A percentile compares a stretch with the other conserved stretches of the same genome.
These are phyloP conservation scores for Termitomyces sp. DNA, from an alignment of 768 basidiomycete genomes.

Conservation along the genomic window DNA sequence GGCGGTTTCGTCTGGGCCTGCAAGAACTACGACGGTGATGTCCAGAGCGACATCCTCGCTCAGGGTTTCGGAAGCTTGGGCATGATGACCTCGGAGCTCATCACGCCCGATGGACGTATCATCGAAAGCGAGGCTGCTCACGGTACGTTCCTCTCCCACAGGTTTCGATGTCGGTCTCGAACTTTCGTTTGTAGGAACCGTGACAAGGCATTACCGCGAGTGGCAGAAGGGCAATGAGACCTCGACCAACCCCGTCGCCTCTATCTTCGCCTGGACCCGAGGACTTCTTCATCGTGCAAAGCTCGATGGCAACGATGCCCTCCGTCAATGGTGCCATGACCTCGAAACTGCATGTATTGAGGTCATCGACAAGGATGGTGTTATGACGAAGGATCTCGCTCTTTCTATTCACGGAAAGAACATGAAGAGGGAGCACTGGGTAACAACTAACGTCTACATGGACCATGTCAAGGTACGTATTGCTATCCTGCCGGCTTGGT, in stretches of 20 bases:
- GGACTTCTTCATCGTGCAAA: conserved; percentile 92
- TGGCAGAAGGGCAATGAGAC: conserved; percentile 97
- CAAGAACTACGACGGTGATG: conserved; percentile 84
- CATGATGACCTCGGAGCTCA: conserved; percentile 97
- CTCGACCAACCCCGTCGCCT: conserved; percentile 97
- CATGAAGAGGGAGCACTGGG: conserved; percentile 95
- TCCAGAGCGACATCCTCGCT: conserved; percentile 90
- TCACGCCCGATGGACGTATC: conserved; percentile 90
- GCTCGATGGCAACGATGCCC: conserved; percentile 77
- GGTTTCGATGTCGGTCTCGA: neutral
- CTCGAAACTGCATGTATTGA: conserved; percentile 89
- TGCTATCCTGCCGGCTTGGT: neutral
- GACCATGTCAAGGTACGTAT: conserved; percentile 79
- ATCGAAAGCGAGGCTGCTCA: conserved; percentile 98
- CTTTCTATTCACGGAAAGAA: conserved; percentile 89
- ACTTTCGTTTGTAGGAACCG: conserved; percentile 49
- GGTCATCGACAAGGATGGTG: conserved; percentile 82
- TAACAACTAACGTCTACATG: conserved; percentile 92
- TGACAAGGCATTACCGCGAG: conserved; percentile 96
- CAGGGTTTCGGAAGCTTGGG: conserved; percentile 96
- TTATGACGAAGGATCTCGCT: conserved; percentile 98
- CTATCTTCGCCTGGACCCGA: conserved; percentile 98
- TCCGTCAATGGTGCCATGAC: conserved; percentile 70
- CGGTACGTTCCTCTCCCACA: conserved; percentile 36
- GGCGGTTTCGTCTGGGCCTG: conserved; percentile 85